Conservation (phyloP, 1,139 yeast species). For the Hansenula sp. region DNA sequence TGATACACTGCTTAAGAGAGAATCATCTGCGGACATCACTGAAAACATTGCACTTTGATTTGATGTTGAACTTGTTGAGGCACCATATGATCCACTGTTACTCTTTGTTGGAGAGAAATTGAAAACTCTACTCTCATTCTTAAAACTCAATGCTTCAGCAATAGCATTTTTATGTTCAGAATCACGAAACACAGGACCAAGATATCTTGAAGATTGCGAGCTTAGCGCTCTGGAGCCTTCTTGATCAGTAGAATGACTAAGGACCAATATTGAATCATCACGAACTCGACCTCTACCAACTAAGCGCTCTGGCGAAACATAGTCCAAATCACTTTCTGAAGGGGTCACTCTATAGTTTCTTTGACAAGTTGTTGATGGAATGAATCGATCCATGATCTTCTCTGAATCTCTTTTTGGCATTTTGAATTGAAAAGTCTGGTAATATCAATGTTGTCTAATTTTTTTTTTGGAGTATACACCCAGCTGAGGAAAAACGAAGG, state of each 20-base stretch:
- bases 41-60: no score
- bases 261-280: slow-evolving; percentile 15
- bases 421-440: no score
- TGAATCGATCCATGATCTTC: slow-evolving; percentile 26
- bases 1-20: no score
- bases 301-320: slow-evolving; percentile 11
- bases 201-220: slow-evolving; percentile 7
- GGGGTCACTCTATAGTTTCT: slow-evolving; percentile 16
- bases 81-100: not conserved
- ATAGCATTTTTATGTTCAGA: slow-evolving; percentile 30
- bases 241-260: slow-evolving; percentile 9
- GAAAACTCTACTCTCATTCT: slow-evolving; percentile 30
- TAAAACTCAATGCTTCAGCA: slow-evolving; percentile 47
- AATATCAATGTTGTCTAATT: no score
- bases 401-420: slow-evolving; percentile 4
- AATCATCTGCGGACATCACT: not conserved
- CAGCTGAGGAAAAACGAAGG: not conserved
- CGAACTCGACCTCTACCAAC: not conserved
- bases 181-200: not conserved
- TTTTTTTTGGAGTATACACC: no score
- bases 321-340: not conserved
- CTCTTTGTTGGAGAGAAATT: slow-evolving; percentile 26
- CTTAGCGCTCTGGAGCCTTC: slow-evolving; percentile 15
- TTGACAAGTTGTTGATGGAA: slow-evolving; percentile 26
- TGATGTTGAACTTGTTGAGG: no score